These are phyloP conservation scores for Microascus cirrosus DNA, from an alignment of 2,329 filamentous ascomycete species.

Conservation along the genomic window DNA sequence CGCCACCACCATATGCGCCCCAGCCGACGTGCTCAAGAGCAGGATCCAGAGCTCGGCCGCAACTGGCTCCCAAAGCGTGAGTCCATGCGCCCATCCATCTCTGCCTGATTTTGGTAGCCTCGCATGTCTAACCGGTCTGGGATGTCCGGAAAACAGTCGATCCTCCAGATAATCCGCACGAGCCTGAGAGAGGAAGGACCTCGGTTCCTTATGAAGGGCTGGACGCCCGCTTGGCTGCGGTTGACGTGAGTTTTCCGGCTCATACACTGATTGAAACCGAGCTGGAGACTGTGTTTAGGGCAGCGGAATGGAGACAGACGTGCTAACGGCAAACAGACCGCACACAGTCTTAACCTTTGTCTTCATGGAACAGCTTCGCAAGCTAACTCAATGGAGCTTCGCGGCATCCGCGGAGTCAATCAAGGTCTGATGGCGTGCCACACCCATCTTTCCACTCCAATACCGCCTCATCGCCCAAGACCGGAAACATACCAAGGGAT, in stretches of 20 bases:
- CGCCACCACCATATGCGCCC: conserved; percentile 31
- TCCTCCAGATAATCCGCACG: conserved; percentile 19
- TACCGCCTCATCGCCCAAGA: background rate
- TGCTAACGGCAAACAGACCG: conserved; percentile 16
- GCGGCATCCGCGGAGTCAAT: conserved; percentile 2
- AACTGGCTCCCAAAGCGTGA: background rate
- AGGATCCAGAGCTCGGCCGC: conserved; percentile 21
- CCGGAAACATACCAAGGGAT: background rate
- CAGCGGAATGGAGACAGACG: background rate
- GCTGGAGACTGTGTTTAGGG: too few relatives aligned
- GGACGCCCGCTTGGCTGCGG: conserved; percentile 32
- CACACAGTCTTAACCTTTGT: conserved; percentile 34
- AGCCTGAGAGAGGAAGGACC: conserved; percentile 25
- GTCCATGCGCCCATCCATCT: background rate
- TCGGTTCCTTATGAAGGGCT: conserved; percentile 32
- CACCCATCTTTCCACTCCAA: too few relatives aligned
- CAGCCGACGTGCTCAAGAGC: conserved; percentile 32
- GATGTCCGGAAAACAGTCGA: conserved; percentile 12
- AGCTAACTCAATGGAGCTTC: conserved; percentile 13
- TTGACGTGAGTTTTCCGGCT: conserved; percentile 21
- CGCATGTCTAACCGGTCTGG: background rate
- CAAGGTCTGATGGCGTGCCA: conserved; percentile 3
- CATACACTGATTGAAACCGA: accelerated
- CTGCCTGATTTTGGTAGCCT: background rate
- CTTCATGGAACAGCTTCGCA: conserved; percentile 30